phyloP scores from a whole-genome alignment of 768 basidiomycete species.

The Xerocomus potaroensis region DNA sequence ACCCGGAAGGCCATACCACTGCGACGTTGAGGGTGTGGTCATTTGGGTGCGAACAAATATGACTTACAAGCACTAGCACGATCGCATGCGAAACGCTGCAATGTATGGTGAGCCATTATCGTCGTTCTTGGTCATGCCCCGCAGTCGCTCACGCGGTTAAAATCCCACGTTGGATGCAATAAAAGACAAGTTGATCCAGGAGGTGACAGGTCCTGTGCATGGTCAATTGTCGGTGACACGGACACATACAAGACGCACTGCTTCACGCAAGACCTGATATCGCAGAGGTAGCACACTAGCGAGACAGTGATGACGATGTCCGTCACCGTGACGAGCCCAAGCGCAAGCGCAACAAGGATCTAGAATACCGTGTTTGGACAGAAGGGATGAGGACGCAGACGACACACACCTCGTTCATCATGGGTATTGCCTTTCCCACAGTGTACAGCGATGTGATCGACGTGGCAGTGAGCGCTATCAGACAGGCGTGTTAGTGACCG shows the following conservation, averaged over 20 bases:
- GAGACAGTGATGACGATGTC: slow-evolving; percentile 13
- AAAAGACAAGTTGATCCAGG: slow-evolving; percentile 6
- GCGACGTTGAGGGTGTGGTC: background rate
- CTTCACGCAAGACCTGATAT: background rate
- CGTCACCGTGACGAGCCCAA: slow-evolving; percentile 14
- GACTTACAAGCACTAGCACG: slow-evolving; percentile 9
- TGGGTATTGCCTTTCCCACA: background rate
- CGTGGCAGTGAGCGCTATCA: slow-evolving; percentile 2
- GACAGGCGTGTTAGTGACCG: background rate
- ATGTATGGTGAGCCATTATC: background rate
- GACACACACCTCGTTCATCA: slow-evolving; percentile 7
- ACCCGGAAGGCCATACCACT: slow-evolving; percentile 8
- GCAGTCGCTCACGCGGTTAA: slow-evolving; percentile 10
- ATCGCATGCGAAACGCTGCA: slow-evolving; percentile 5
- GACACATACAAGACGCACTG: slow-evolving; percentile 3
- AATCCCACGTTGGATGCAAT: slow-evolving; percentile 14
- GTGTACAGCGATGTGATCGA: background rate
- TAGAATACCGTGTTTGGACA: background rate
- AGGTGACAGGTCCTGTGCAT: background rate
- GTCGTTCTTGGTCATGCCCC: background rate
- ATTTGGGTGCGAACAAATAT: background rate
- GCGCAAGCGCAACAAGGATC: slow-evolving; percentile 6
- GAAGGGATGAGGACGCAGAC: background rate
- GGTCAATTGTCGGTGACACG: background rate
- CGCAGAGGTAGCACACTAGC: slow-evolving; percentile 8